Percentiles rank a stretch among this genome's conserved stretches.
phyloP scores from a whole-genome alignment of 495 filamentous ascomycete genomes.

The Stereocaulon alpinum region DNA sequence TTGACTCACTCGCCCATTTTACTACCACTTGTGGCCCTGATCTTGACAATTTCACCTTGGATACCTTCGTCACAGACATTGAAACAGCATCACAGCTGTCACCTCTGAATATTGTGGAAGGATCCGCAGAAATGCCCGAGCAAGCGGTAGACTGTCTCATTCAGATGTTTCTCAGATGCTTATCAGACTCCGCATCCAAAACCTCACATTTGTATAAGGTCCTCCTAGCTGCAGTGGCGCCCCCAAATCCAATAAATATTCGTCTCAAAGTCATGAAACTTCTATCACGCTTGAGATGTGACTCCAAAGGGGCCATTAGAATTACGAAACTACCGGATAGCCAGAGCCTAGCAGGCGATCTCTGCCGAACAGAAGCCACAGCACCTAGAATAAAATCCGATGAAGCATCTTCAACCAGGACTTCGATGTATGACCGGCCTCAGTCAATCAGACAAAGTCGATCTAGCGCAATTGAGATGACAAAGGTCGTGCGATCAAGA shows the following conservation, averaged over 20 bases:
- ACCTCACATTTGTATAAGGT: slow-evolving; percentile 49
- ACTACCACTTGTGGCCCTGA: slow-evolving; percentile 4
- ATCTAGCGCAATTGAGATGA: slow-evolving; percentile 18
- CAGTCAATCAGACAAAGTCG: slow-evolving; percentile 19
- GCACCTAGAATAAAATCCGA: slow-evolving; percentile 16
- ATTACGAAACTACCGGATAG: slow-evolving; percentile 55
- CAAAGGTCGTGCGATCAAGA: slow-evolving; percentile 27
- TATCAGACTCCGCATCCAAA: slow-evolving; percentile 50
- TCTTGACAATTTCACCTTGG: slow-evolving; percentile 4
- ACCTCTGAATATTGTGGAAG: not conserved
- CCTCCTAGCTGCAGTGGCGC: slow-evolving; percentile 58
- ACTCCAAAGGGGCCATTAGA: slow-evolving; percentile 62
- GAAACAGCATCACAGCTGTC: not conserved
- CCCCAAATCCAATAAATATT: slow-evolving; percentile 46
- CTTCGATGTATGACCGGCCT: slow-evolving; percentile 21
- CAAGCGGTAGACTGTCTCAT: slow-evolving; percentile 30
- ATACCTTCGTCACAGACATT: slow-evolving; percentile 1
- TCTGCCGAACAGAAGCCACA: slow-evolving; percentile 54
- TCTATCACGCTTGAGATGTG: slow-evolving; percentile 72
- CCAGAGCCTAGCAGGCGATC: slow-evolving; percentile 56
- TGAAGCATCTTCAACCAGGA: slow-evolving; percentile 16
- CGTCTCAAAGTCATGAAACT: slow-evolving; percentile 74
- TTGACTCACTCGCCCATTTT: slow-evolving; percentile 7
- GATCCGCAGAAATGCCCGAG: slow-evolving; percentile 26
- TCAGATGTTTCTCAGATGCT: slow-evolving; percentile 59